phyloP scores from a whole-genome alignment of 768 basidiomycete genomes.

The Tremella mesenterica region DNA sequence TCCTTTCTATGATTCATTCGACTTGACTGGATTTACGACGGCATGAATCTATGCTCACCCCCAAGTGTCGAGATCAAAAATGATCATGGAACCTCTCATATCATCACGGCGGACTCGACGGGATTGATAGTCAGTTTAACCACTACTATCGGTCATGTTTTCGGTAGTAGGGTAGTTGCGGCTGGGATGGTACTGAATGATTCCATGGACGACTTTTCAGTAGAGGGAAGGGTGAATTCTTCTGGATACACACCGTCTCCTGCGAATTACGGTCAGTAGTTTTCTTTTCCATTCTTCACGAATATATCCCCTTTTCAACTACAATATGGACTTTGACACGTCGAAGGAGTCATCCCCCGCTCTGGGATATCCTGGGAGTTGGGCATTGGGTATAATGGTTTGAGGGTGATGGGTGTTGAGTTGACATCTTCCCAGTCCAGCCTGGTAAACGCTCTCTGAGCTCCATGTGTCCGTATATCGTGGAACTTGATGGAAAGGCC shows the following conservation, averaged over 20 bases:
- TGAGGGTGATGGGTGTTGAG: no score
- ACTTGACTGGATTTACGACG: no score
- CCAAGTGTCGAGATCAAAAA: constrained; percentile 28
- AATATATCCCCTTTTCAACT: no score
- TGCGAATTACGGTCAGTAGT: constrained; percentile 28
- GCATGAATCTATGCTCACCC: background rate
- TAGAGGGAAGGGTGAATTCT: constrained; percentile 24
- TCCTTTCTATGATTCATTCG: no score
- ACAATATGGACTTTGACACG: no score
- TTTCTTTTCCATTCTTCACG: no score
- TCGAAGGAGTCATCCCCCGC: no score
- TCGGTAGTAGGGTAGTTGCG: constrained; percentile 28
- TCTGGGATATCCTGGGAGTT: no score
- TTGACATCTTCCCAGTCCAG: no score
- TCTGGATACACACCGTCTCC: constrained; percentile 27
- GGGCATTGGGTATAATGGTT: background rate
- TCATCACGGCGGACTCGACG: constrained; percentile 27
- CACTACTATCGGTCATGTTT: constrained; percentile 32
- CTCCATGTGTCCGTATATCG: constrained; percentile 38
- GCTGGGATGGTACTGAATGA: constrained; percentile 37
- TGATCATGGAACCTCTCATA: constrained; percentile 36
- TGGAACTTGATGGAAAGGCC: constrained; percentile 17
- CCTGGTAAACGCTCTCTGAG: constrained; percentile 32
- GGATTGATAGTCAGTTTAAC: constrained; percentile 35
- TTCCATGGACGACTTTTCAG: constrained; percentile 37